Conservation (phyloP, 23 red algal genomes). For the Gracilariopsis chorda region DNA sequence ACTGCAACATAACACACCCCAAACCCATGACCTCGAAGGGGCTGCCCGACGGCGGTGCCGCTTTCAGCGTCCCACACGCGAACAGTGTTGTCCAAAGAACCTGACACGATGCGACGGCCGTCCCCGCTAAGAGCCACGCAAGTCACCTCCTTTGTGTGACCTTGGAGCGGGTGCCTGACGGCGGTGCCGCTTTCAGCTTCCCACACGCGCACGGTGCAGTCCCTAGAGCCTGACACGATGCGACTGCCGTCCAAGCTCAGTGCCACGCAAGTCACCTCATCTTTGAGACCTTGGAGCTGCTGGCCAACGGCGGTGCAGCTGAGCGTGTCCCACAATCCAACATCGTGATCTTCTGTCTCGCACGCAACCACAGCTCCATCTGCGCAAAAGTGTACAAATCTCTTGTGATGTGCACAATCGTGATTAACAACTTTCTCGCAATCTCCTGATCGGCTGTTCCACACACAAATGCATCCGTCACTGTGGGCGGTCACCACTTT, state of each 20-base stretch:
- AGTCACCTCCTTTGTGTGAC: background rate
- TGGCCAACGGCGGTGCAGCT: background rate
- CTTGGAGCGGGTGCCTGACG: background rate
- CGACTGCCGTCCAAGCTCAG: background rate
- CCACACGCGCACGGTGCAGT: constrained; percentile 6
- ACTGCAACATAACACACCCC: background rate
- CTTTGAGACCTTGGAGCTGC: background rate
- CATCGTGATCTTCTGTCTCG: background rate
- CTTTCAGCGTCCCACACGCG: constrained; percentile 3
- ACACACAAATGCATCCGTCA: background rate
- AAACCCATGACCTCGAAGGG: background rate
- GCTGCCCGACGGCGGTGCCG: background rate
- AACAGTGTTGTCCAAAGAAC: background rate
- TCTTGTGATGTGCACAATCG: background rate
- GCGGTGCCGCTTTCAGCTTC: background rate
- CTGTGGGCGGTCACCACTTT: background rate
- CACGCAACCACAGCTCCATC: background rate
- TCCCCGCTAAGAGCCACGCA: background rate
- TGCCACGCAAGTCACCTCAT: background rate
- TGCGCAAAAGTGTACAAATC: background rate
- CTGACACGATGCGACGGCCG: background rate
- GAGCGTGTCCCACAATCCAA: background rate
- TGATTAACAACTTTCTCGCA: background rate
- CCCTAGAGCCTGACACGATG: background rate
- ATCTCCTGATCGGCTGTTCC: background rate